Base-by-base conservation (phyloP, 202 grass and related monocot genomes). In the Panicum hallii region DNA sequence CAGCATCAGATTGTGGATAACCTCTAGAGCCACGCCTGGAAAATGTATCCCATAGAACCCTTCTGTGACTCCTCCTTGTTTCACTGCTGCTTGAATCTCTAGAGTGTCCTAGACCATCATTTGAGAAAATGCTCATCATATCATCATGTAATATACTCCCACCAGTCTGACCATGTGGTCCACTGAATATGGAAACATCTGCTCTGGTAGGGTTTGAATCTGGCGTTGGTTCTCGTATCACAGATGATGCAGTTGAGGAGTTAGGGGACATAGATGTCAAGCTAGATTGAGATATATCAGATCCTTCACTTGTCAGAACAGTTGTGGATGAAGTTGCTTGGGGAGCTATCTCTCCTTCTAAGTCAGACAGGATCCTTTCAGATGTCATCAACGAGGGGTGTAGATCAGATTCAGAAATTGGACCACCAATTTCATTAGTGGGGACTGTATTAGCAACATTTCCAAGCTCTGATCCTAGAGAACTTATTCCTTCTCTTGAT, bases 31-130 rank as follows among this genome's bases (percentile, higher is more conserved):
- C 79, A 40, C 66, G 93, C 87, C 96, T 88, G 32, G 96, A 93
- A 85, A 98, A 92, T 19, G 93, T 74, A 84, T 95, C 96, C 93
- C 91, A 92, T 30, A 98, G 67, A 87, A 93, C 77, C 82, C 91
- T 98, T 87, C 96, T 92, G 87, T 87, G 86, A 71, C 85, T 84
- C 77, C 90, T 96, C 82, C 88, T 86, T 23, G 56, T 75, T 60
- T 89, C 87, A 78, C 72, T 86, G 58, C 53, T 81, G 38, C 57
- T 93, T 43, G 75, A 86, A 80, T 90, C 89, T 79, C 86, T 45
- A 63, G 52, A 46, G 5, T 5, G 79, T 32, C 74, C 80, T 40
- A 73, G 63, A 40, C 70, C 87, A 73, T 84, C 88, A 83, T 81
- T 91, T 67, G 93, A 85, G 45, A 90, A 92, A 80, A 87, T 82